Percentiles rank a stretch among this genome's conserved stretches.
These are phyloP conservation scores for Exophiala mesophila DNA, from an alignment of 2,329 filamentous ascomycete species.

Conservation along the genomic window DNA sequence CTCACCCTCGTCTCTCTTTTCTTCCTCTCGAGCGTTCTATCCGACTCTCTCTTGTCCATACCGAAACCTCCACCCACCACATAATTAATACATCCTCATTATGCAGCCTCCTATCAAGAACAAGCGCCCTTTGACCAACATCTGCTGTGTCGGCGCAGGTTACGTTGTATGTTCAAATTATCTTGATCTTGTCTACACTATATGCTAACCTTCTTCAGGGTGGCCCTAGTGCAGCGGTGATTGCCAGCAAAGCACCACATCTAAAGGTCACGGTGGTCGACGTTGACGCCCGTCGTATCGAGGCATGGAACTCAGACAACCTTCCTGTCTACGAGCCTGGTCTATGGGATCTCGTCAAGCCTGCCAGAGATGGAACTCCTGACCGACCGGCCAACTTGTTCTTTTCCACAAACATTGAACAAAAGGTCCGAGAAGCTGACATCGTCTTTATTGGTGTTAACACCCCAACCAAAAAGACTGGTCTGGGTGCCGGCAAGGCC, in stretches of 20 bases:
- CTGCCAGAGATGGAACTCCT: slow-evolving; percentile 30
- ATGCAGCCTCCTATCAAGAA: too few relatives aligned
- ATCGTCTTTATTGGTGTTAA: slow-evolving; percentile 73
- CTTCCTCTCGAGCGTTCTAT: too few relatives aligned
- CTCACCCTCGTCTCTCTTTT: too few relatives aligned
- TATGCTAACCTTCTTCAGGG: slow-evolving; percentile 40
- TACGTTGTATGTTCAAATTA: slow-evolving; percentile 60
- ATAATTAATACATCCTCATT: too few relatives aligned
- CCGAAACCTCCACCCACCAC: too few relatives aligned
- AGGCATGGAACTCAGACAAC: slow-evolving; percentile 66
- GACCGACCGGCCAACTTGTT: slow-evolving; percentile 60
- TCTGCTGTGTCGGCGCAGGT: slow-evolving; percentile 70
- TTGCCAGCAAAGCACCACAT: slow-evolving; percentile 67
- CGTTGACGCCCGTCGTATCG: slow-evolving; percentile 59
- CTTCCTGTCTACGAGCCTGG: slow-evolving; percentile 74
- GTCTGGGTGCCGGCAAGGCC: slow-evolving; percentile 64
- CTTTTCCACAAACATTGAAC: slow-evolving; percentile 65
- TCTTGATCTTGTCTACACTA: not conserved
- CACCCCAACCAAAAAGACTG: slow-evolving; percentile 69
- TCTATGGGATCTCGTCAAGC: slow-evolving; percentile 58
- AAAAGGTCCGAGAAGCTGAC: slow-evolving; percentile 62
- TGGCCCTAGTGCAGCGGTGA: slow-evolving; percentile 69
- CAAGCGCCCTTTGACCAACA: too few relatives aligned
- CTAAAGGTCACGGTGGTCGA: slow-evolving; percentile 72
- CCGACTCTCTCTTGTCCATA: too few relatives aligned